These are phyloP conservation scores for Hibiscus trionum DNA, from an alignment of 345 rosid species.

Conservation along the genomic window DNA sequence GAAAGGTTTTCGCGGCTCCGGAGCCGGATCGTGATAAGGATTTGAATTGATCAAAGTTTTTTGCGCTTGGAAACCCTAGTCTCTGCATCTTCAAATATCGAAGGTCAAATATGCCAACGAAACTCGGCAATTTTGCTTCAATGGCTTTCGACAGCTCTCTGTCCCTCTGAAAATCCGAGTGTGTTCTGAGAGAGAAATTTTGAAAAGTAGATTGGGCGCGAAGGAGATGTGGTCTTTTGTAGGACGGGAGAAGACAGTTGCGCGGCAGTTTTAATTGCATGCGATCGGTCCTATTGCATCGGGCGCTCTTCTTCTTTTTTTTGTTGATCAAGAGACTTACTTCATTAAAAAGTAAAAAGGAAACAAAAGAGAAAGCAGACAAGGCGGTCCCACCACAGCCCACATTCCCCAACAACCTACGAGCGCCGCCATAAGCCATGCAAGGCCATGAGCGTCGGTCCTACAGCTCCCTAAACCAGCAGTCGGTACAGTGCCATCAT, in stretches of 20 bases:
- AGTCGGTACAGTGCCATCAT: too few species aligned
- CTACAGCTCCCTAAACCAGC: too few species aligned
- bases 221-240: slow-evolving; percentile 4
- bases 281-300: neutral
- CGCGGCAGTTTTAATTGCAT: neutral
- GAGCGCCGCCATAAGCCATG: too few species aligned
- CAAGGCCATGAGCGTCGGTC: too few species aligned
- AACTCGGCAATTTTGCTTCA: slow-evolving; percentile 10
- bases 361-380: too few species aligned
- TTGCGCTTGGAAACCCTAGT: slow-evolving; percentile 59
- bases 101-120: neutral
- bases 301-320: too few species aligned
- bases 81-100: slow-evolving; percentile 49
- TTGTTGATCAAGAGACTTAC: too few species aligned
- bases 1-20: slow-evolving; percentile 42
- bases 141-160: neutral
- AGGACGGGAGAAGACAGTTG: neutral
- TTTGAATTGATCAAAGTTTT: slow-evolving; percentile 55
- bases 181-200: neutral
- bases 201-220: slow-evolving; percentile 6
- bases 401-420: too few species aligned
- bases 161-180: neutral
- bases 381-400: too few species aligned
- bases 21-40: slow-evolving; percentile 35
- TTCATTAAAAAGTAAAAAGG: too few species aligned